These are phyloP conservation scores for Artemisia annua DNA, from an alignment of 129 eudicot species.

Conservation along the genomic window DNA sequence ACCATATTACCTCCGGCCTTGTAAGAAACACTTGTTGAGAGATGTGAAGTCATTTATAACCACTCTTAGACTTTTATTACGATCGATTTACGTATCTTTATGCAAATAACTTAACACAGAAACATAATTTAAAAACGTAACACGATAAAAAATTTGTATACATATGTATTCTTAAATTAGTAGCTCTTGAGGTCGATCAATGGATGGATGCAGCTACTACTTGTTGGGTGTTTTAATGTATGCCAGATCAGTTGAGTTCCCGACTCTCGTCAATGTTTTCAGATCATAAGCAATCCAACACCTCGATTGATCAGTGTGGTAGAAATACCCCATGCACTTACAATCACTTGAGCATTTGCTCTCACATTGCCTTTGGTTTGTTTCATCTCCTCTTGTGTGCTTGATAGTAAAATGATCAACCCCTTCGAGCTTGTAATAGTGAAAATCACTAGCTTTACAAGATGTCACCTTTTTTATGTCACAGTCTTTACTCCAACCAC, in stretches of 20 bases:
- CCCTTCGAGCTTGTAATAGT: conserved; percentile 42
- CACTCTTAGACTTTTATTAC: no score
- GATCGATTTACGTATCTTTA: no score
- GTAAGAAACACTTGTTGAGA: no score
- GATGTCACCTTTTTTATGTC: conserved; percentile 20
- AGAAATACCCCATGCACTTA: conserved; percentile 47
- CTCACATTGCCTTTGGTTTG: conserved; percentile 31
- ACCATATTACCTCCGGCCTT: no score
- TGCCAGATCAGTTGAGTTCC: conserved; percentile 35
- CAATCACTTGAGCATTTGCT: conserved; percentile 44
- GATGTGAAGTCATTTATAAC: no score
- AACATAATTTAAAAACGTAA: no score
- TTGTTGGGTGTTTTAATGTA: conserved; percentile 34
- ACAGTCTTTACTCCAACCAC: conserved; percentile 49
- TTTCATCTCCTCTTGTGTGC: conserved; percentile 37
- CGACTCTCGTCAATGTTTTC: conserved; percentile 36
- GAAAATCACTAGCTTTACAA: conserved; percentile 26
- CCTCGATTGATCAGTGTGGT: conserved; percentile 35
- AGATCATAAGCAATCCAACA: conserved; percentile 63
- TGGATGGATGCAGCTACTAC: background rate
- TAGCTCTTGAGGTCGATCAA: no score
- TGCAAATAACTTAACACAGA: no score
- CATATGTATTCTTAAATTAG: no score
- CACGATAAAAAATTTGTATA: no score
- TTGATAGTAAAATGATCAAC: conserved; percentile 48